Conservation (phyloP, 352 stramenopile genomes). For the Thalassiosira pacifica region DNA sequence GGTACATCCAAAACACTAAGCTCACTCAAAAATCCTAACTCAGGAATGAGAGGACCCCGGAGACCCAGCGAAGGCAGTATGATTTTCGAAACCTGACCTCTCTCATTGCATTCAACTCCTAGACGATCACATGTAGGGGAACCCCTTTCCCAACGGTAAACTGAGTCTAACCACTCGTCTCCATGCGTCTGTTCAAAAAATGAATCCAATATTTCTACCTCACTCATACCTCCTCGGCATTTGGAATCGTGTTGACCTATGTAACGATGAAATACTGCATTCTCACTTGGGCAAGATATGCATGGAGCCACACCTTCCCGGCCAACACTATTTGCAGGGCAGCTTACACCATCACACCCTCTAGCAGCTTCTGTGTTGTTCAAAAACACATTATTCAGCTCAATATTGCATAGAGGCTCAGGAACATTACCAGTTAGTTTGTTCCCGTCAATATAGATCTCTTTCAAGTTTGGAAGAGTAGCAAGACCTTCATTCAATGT, state of each 20-base stretch:
- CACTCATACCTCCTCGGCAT: constrained; percentile 41
- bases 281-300: constrained; percentile 38
- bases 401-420: constrained; percentile 52
- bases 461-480: constrained; percentile 43
- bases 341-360: constrained; percentile 59
- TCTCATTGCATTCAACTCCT: constrained; percentile 59
- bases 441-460: constrained; percentile 69
- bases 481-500: constrained; percentile 28
- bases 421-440: constrained; percentile 67
- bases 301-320: constrained; percentile 62
- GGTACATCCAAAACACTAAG: constrained; percentile 63
- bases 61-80: constrained; percentile 55
- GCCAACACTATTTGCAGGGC: constrained; percentile 47
- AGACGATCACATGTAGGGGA: constrained; percentile 32
- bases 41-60: constrained; percentile 45
- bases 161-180: constrained; percentile 27
- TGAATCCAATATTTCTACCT: constrained; percentile 63
- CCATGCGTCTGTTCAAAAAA: constrained; percentile 56
- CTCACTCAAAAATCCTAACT: constrained; percentile 62
- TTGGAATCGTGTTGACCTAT: constrained; percentile 51
- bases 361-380: constrained; percentile 32
- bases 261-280: constrained; percentile 61
- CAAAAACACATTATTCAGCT: constrained; percentile 61
- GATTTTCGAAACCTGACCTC: constrained; percentile 53
- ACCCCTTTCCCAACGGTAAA: constrained; percentile 28